A percentile compares a stretch with the other conserved stretches of the same genome.
Evolutionary conservation across 495 filamentous ascomycete genomes (phyloP).

Genomic region (Viridothelium virens): DNA sequence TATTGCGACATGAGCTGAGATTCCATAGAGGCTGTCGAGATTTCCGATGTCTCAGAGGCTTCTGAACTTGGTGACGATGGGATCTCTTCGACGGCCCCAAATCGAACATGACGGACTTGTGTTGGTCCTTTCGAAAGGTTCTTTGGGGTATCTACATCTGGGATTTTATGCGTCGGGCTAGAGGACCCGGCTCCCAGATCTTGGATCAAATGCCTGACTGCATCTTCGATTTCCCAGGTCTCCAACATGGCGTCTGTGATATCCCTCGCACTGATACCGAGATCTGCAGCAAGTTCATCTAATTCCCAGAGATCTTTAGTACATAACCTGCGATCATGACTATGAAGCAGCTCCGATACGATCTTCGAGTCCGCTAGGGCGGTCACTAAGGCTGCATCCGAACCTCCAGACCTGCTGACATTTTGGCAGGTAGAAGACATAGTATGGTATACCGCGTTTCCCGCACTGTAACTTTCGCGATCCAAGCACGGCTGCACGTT

Average conservation of each 20-base stretch:
- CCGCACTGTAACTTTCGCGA: not conserved
- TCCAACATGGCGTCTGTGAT: not conserved
- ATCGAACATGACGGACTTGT: too few species aligned
- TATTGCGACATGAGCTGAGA: not conserved
- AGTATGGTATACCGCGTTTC: not conserved
- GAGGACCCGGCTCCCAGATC: not conserved
- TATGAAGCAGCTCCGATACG: not conserved
- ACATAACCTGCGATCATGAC: not conserved
- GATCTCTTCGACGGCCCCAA: too few species aligned
- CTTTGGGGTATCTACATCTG: not conserved
- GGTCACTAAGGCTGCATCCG: not conserved
- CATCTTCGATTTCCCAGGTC: not conserved
- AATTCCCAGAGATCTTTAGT: not conserved
- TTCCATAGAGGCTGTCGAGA: too few species aligned
- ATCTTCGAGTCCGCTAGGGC: not conserved
- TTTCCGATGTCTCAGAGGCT: too few species aligned
- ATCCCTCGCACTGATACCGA: not conserved
- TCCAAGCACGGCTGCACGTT: too few species aligned
- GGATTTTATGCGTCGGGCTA: not conserved
- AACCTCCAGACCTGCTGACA: not conserved
- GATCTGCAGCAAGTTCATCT: not conserved
- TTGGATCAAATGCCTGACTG: not conserved
- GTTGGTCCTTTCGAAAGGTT: not conserved
- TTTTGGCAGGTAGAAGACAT: not conserved
- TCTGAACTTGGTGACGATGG: too few species aligned